Evolutionary conservation across 2,329 filamentous ascomycete genomes (phyloP).

Genomic region (Scleromitrula shiraiana): DNA sequence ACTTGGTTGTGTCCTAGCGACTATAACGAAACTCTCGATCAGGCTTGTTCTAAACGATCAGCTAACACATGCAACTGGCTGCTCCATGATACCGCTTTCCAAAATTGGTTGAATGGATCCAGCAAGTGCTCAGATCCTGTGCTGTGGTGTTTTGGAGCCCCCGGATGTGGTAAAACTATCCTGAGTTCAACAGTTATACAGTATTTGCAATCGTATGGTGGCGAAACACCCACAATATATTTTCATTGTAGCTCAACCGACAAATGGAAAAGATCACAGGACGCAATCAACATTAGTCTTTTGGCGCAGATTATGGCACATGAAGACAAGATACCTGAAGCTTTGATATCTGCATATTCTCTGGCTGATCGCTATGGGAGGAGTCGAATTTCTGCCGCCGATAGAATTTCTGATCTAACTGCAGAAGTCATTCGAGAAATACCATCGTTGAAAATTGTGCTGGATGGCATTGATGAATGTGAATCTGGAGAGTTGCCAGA

Average conservation of each 20-base stretch:
- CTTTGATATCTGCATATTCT: constrained; percentile 2
- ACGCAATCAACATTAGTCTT: constrained; percentile 4
- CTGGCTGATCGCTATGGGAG: constrained; percentile 6
- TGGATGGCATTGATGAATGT: constrained; percentile 9
- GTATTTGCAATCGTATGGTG: not conserved
- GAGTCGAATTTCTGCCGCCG: constrained; percentile 3
- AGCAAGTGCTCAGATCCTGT: not conserved
- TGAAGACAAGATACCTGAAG: not conserved
- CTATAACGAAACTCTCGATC: constrained; percentile 3
- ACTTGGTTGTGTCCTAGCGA: constrained; percentile 7
- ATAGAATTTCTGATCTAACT: not conserved
- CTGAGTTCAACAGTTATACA: constrained; percentile 4
- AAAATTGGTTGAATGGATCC: constrained; percentile 1
- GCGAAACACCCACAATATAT: constrained; percentile 1
- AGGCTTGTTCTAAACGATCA: constrained; percentile 5
- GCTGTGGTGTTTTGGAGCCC: constrained; percentile 9
- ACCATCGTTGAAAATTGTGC: constrained; percentile 2
- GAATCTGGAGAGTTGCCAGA: constrained; percentile 1
- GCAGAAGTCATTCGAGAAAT: not conserved
- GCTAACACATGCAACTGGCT: constrained; percentile 6
- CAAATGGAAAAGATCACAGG: constrained; percentile 1
- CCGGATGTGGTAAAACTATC: constrained; percentile 7
- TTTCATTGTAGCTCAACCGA: constrained; percentile 8
- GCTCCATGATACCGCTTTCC: not conserved
- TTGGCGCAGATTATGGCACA: constrained; percentile 2